Base-by-base conservation (phyloP, 2,329 filamentous ascomycete genomes). In the Laburnicola sp. region DNA sequence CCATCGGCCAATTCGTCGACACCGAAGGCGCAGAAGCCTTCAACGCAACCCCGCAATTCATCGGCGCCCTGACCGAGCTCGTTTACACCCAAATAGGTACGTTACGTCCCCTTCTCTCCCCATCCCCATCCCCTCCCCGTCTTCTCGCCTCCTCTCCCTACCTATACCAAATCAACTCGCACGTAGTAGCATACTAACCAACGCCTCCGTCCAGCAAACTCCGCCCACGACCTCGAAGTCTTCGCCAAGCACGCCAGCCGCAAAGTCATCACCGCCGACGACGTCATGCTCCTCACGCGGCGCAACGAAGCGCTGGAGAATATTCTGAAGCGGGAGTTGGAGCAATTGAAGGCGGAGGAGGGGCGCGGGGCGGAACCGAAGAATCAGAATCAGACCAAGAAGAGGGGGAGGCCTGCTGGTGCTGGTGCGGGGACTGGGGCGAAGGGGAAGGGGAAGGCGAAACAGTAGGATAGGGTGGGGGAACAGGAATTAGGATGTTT, bases 31-130 rank as follows among this genome's bases (percentile, higher is more conserved):
- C 91, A 27, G 79, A 82, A 26, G 85, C 89, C 67, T 82, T 90
- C 57, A 97, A 96, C 72, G 90, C 92, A 5, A 96, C 93, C 25
- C 90, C 90, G 1, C 91, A 96, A 66, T 96, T 95, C 72, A 95
- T 95, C 60, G 91, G 87, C 6, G 72, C 73, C 2, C 50, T 75
- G 66, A 94, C 89, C 0, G 91, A 96, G 72, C 83, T 96, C 72
- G 87, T 93, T 6, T 96, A 89, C 85, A 82, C 86, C 1, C 91
- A 96, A 61, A 88, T 96, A 45, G 88, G 91, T 93, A 79, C 40
- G 16, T 16, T 16, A 74, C 60, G 11, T 21, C 35, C 25, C 39
- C 48, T 27, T 48, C n/a, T 7, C n/a, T 2, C n/a, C 40, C 22
- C n/a, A 4, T 2, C 28, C 2, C 16, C 16, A 28, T 27, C 11